A percentile compares a stretch with the other conserved stretches of the same genome.
These are phyloP conservation scores for Phytophthora constricta DNA, from an alignment of 352 stramenopile genomes.

Conservation along the genomic window DNA sequence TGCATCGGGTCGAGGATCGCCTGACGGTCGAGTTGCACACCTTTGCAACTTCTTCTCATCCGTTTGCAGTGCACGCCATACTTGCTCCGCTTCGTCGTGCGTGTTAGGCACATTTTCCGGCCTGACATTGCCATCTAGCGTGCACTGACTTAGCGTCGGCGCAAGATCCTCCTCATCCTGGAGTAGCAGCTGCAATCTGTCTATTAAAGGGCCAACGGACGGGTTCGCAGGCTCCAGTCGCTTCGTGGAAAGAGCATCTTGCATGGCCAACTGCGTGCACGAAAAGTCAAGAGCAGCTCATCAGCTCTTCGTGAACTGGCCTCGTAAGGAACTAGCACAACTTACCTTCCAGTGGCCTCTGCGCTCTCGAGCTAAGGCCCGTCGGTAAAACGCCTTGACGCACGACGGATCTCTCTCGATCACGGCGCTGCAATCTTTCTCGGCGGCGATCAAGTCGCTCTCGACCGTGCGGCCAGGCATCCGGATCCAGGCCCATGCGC, in stretches of 20 bases:
- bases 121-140: neutral
- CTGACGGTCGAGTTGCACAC: slow-evolving; percentile 6
- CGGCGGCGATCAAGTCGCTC: slow-evolving; percentile 35
- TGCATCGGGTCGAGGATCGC: slow-evolving; percentile 7
- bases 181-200: slow-evolving; percentile 23
- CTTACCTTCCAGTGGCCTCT: slow-evolving; percentile 66
- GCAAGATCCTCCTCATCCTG: slow-evolving; percentile 14
- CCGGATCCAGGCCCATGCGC: slow-evolving; percentile 65
- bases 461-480: slow-evolving; percentile 18
- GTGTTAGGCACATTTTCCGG: neutral
- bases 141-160: slow-evolving; percentile 16
- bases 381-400: slow-evolving; percentile 92
- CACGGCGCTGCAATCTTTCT: slow-evolving; percentile 77
- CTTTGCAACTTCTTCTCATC: slow-evolving; percentile 53
- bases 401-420: slow-evolving; percentile 69
- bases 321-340: neutral
- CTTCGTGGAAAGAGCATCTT: slow-evolving; percentile 37
- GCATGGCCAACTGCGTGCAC: slow-evolving; percentile 37
- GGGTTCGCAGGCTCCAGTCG: slow-evolving; percentile 54
- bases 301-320: neutral
- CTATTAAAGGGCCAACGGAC: slow-evolving; percentile 24
- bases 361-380: slow-evolving; percentile 75
- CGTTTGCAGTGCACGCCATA: slow-evolving; percentile 61
- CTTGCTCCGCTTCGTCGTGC: slow-evolving; percentile 32
- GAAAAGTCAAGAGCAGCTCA: neutral